phyloP scores from a whole-genome alignment of 768 basidiomycete species.

The Kwoniella mangroviensis region DNA sequence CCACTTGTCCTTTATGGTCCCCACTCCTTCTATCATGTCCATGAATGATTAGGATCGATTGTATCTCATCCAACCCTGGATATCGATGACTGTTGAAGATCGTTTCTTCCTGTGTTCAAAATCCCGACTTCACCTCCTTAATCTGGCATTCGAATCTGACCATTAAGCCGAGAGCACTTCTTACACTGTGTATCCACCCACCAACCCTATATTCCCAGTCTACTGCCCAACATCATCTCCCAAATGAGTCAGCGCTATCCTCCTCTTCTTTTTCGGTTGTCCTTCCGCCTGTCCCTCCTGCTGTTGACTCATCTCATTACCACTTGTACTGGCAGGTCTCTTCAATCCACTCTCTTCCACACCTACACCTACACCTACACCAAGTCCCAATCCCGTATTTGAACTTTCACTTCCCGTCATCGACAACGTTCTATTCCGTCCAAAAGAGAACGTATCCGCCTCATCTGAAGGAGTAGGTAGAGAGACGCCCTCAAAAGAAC shows the following conservation, averaged over 20 bases:
- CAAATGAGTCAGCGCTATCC: conserved; percentile 49
- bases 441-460: conserved; percentile 22
- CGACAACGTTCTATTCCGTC: not conserved
- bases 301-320: not conserved
- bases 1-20: too few species aligned
- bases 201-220: not conserved
- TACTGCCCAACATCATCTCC: conserved; percentile 17
- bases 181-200: too few species aligned
- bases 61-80: too few species aligned
- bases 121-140: too few species aligned
- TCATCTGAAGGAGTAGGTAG: conserved; percentile 46
- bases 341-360: not conserved
- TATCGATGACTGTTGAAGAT: too few species aligned
- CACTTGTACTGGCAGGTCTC: not conserved
- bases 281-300: conserved; percentile 16
- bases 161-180: too few species aligned
- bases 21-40: too few species aligned
- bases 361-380: conserved; percentile 26
- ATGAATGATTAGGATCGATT: too few species aligned
- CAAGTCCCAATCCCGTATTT: conserved; percentile 17
- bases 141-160: too few species aligned
- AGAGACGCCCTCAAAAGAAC: conserved; percentile 36
- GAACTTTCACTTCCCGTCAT: conserved; percentile 10
- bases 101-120: too few species aligned
- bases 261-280: conserved; percentile 53